Percentiles rank a stretch among this genome's conserved stretches.
Conservation (phyloP, 805 yeast genomes). For the Metschnikowia bowlesiae region DNA sequence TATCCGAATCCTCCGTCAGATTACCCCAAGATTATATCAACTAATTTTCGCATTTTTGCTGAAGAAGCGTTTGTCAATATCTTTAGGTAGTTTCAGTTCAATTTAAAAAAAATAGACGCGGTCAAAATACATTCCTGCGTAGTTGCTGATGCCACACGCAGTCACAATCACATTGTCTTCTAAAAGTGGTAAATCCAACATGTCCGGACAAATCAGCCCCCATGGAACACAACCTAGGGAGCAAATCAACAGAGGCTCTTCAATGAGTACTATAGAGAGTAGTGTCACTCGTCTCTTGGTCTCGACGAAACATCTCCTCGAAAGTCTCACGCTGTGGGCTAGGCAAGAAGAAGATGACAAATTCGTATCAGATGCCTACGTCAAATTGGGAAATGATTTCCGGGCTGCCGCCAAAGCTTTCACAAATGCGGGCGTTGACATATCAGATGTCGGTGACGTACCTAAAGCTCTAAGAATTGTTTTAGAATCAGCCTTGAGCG, state of each 20-base stretch:
- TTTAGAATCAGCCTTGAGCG: constrained; percentile 80
- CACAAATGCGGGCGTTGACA: constrained; percentile 71
- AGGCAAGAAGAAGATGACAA: constrained; percentile 70
- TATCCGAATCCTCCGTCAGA: background rate
- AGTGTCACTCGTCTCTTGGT: constrained; percentile 75
- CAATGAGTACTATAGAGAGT: constrained; percentile 59
- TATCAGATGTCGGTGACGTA: constrained; percentile 83
- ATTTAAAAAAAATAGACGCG: background rate
- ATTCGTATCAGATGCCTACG: constrained; percentile 87
- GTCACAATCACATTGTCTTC: constrained; percentile 5
- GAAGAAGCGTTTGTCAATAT: background rate
- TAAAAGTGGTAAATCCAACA: background rate
- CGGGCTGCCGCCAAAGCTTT: constrained; percentile 81
- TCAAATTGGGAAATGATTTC: constrained; percentile 89
- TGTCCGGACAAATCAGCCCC: constrained; percentile 2
- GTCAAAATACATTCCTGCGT: background rate
- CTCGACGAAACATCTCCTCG: constrained; percentile 85
- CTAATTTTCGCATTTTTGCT: background rate
- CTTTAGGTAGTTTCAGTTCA: background rate
- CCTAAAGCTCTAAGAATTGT: constrained; percentile 77
- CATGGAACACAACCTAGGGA: background rate
- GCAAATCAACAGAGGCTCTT: constrained; percentile 12
- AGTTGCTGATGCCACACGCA: background rate
- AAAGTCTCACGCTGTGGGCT: constrained; percentile 88
- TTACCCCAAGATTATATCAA: too few relatives aligned